Base-by-base conservation (phyloP, 306 rosid genomes). In the Vigna reflexopilosa region DNA sequence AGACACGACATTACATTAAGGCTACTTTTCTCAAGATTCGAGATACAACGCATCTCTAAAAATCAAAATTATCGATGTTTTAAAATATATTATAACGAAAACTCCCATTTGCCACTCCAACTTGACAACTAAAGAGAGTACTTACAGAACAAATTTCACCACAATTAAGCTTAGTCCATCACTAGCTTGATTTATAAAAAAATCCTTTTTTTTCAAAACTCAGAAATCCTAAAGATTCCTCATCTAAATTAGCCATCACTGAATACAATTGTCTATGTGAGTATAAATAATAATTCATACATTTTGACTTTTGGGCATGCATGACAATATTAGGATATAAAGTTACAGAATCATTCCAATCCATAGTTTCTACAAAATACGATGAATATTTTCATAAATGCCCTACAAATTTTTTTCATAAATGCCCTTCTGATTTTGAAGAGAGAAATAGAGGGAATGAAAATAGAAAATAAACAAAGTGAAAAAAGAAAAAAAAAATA, bases 111-210 rank as follows among this genome's bases (percentile, higher is more conserved):
- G 48, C 73, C 42, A 26, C 58, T 62, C n/a, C 13, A 47, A 42
- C 28, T 26, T 56, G 57, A 45, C 42, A 52, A 77, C 24, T 15
- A 76, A 50, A 24, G 44, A 52, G 15, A 38, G 30, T 16, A 9
- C 1, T 51, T 28, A 16, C 62, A 65, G 19, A 9, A 77, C 22
- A 76, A 7, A 36, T 19, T 76, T 32, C 32, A 67, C 75, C 49
- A 55, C 6, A 44, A 52, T 24, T 40, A 66, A 22, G 47, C 34
- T 26, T 44, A 77, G 42, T 52, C 66, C 55, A 52, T 24, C 73
- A 77, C 19, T 76, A 65, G 38, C 55, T 76, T 4, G 63, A 75
- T 76, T 63, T 32, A 20, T 7, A 50, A 34, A 50, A 24, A 19
- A 34, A 1, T 32, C 61, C 19, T 22, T 50, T 64, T 50, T 63